Evolutionary conservation across 2,329 filamentous ascomycete genomes (phyloP).

Genomic region (Botrytis pseudocinerea): DNA sequence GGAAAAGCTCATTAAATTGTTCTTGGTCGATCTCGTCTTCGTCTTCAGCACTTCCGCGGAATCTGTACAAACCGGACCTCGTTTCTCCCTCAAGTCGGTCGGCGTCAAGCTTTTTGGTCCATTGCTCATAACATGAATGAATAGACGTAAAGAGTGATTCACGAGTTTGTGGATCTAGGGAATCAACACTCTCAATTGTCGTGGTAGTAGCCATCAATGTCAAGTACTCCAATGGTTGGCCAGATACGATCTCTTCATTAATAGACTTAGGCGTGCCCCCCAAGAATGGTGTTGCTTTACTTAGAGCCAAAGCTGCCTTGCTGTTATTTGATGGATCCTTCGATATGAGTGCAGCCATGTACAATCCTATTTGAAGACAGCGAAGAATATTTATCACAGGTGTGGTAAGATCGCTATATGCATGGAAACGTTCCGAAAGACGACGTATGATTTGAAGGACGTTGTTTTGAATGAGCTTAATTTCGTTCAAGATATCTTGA

Average conservation of each 20-base stretch:
- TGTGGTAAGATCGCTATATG: constrained; percentile 81
- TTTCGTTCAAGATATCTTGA: constrained; percentile 46
- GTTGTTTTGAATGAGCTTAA: constrained; percentile 51
- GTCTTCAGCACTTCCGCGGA: constrained; percentile 74
- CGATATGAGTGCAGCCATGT: constrained; percentile 49
- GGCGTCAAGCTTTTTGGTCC: constrained; percentile 72
- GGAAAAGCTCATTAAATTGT: constrained; percentile 80
- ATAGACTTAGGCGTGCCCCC: constrained; percentile 43
- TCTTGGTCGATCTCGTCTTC: constrained; percentile 72
- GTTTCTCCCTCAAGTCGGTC: constrained; percentile 75
- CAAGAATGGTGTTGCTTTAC: constrained; percentile 56
- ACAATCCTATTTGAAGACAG: constrained; percentile 74
- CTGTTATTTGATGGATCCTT: constrained; percentile 22
- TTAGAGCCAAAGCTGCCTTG: constrained; percentile 40
- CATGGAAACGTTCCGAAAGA: constrained; percentile 67
- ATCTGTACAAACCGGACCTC: constrained; percentile 78
- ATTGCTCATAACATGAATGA: constrained; percentile 73
- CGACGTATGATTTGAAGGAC: constrained; percentile 70
- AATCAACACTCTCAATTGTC: constrained; percentile 50
- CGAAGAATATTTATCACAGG: constrained; percentile 78
- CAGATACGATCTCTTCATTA: constrained; percentile 27
- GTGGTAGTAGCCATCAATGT: constrained; percentile 49
- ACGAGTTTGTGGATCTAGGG: constrained; percentile 46
- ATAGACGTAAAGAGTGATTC: constrained; percentile 65
- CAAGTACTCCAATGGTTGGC: constrained; percentile 50